These are phyloP conservation scores for Ocimum tenuiflorum DNA, from an alignment of 257 asterid species.

Conservation along the genomic window DNA sequence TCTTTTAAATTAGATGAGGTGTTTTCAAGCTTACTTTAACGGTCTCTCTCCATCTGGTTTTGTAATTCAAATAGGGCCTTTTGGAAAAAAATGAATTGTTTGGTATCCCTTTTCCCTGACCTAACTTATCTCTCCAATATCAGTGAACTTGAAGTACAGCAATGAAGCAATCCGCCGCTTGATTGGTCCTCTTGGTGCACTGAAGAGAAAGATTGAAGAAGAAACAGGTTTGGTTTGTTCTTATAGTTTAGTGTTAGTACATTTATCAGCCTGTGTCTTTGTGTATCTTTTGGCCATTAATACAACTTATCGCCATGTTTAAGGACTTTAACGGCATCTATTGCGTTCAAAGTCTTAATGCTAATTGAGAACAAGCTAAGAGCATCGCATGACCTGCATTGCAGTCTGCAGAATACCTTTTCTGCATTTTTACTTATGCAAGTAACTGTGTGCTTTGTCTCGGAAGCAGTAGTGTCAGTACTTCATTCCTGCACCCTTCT, in stretches of 20 bases:
- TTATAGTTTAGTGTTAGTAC: background rate
- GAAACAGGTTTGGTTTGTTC: constrained; percentile 58
- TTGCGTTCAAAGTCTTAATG: background rate
- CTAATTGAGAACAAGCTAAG: background rate
- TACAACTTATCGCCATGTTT: background rate
- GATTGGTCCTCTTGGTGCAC: constrained; percentile 92
- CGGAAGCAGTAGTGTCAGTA: too few relatives aligned
- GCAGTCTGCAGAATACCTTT: background rate
- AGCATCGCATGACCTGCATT: background rate
- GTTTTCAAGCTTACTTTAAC: background rate
- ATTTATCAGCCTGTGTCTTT: background rate
- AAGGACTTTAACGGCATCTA: background rate
- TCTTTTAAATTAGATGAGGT: background rate
- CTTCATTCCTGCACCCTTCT: background rate
- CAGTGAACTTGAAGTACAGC: constrained; percentile 72
- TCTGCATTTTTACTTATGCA: background rate
- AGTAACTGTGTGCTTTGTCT: background rate
- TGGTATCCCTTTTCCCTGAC: background rate
- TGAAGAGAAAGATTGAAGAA: constrained; percentile 90
- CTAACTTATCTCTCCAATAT: constrained; percentile 13
- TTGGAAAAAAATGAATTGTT: background rate
- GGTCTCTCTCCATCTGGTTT: background rate
- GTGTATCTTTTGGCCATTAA: background rate
- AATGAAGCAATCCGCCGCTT: constrained; percentile 84
- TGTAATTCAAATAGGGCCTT: background rate